Conservation (phyloP, 208 protist species). For the Leishmania major region DNA sequence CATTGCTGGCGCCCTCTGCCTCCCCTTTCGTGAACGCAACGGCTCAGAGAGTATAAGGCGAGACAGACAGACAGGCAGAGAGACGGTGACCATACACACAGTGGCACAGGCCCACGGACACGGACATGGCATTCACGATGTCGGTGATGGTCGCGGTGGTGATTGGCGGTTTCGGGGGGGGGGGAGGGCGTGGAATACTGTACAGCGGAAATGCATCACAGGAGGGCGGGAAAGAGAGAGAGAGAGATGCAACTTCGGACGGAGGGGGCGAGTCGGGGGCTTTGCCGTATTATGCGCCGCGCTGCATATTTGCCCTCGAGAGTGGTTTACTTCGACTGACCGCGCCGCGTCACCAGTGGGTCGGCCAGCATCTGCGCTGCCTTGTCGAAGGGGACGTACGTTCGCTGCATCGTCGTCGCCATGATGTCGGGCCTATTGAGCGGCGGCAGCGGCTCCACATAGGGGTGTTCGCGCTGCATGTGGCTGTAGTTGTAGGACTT, state of each 20-base stretch:
- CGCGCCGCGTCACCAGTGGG: constrained; percentile 58
- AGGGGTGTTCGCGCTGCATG: constrained; percentile 74
- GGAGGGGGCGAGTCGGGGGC: neutral
- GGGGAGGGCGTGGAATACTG: neutral
- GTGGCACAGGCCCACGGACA: neutral
- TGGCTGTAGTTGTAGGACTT: constrained; percentile 81
- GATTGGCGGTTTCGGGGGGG: neutral
- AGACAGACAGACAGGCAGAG: neutral
- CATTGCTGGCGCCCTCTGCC: neutral
- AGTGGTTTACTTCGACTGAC: constrained; percentile 34
- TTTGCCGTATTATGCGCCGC: neutral
- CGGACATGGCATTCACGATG: neutral
- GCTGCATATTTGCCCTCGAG: neutral
- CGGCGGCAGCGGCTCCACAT: constrained; percentile 67
- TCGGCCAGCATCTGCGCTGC: constrained; percentile 44
- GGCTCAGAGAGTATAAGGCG: neutral
- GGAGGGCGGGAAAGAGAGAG: neutral
- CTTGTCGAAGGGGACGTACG: constrained; percentile 37
- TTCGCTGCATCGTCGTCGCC: constrained; percentile 50
- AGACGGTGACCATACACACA: neutral
- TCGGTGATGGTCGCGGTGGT: neutral
- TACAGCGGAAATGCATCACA: neutral
- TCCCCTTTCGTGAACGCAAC: neutral
- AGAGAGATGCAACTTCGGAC: neutral
- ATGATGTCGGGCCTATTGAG: constrained; percentile 69